Evolutionary conservation across 2,329 filamentous ascomycete species (phyloP), one percentile per base, ranked within the genome.

Genomic region (Escovopsis sp.): DNA sequence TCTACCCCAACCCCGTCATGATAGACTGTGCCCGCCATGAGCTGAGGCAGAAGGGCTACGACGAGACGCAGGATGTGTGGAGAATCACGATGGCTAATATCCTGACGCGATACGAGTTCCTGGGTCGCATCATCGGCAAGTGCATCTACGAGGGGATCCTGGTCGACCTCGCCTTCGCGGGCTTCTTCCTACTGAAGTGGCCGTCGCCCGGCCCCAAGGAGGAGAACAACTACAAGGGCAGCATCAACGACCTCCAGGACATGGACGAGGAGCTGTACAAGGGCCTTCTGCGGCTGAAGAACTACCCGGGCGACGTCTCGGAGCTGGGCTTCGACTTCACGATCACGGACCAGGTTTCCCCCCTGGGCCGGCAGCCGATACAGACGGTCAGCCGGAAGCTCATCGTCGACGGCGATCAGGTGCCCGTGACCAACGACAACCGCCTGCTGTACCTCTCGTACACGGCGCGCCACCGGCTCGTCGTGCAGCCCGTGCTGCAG

Each of bases 141-240:
- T 98, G 90, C 57, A 66, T 98, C 49, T 98, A 98, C 51, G 90
- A 98, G 60, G 87, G 87, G 1, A 96, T 98, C 31, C 68, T 98
- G 3, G 78, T 96, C 32, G 87, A 98, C 55, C 78, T 94, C 40
- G 76, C 76, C 34, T 98, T 98, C 62, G 87, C 88, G 1, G 79
- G 83, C 0, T 98, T 98, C 62, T 98, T 98, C 60, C 70, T 98
- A 6, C 71, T 94, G 40, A 94, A 96, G 54, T 98, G 90, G 90
- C 76, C 86, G 3, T 69, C 88, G 35, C 77, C 79, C 10, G 79
- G 79, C 2, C 49, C 53, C 13, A 62, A 61, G 25, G 76, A 75
- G 25, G 67, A 78, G 14, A 76, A 72, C 44, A 79, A 74, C 9
- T 94, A 93, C 59, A 80, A 86, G 35, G 81, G 86, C n/a, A 94